Percentiles rank a stretch among this genome's conserved stretches.
These are phyloP conservation scores for Leptographium procerum DNA, from an alignment of 2,329 filamentous ascomycete genomes.

Conservation along the genomic window DNA sequence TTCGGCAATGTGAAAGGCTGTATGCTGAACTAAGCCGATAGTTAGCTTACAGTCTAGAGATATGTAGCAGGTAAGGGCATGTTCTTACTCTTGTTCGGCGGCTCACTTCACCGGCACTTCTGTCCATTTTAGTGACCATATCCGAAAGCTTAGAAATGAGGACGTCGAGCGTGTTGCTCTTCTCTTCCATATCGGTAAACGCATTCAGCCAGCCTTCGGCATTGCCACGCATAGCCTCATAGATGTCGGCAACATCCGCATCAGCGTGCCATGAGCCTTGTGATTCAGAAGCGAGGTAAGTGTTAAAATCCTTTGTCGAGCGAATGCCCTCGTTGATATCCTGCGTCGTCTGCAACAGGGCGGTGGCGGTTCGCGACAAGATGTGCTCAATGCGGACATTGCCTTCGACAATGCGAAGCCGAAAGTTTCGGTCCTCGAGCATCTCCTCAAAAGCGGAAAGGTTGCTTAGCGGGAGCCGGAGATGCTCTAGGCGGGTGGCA, in stretches of 20 bases:
- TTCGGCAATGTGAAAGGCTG: conserved; percentile 15
- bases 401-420: conserved; percentile 69
- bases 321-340: conserved; percentile 71
- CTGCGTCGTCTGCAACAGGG: conserved; percentile 65
- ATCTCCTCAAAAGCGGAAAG: conserved; percentile 75
- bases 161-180: conserved; percentile 57
- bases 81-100: conserved; percentile 58
- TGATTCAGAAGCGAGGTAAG: conserved; percentile 60
- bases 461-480: conserved; percentile 76
- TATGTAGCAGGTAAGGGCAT: not conserved
- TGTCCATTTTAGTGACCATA: conserved; percentile 77
- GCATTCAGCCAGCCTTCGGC: conserved; percentile 81
- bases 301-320: conserved; percentile 63
- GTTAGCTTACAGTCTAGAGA: not conserved
- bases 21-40: conserved; percentile 16
- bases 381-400: conserved; percentile 90
- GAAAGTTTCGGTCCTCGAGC: conserved; percentile 73
- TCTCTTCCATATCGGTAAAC: conserved; percentile 63
- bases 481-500: conserved; percentile 63
- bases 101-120: conserved; percentile 72
- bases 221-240: conserved; percentile 84
- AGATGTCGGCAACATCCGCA: conserved; percentile 48
- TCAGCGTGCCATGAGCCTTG: conserved; percentile 50
- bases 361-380: conserved; percentile 62
- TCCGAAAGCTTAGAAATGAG: conserved; percentile 61